Evolutionary conservation across 345 rosid genomes (phyloP).

Genomic region (Microcos paniculata): DNA sequence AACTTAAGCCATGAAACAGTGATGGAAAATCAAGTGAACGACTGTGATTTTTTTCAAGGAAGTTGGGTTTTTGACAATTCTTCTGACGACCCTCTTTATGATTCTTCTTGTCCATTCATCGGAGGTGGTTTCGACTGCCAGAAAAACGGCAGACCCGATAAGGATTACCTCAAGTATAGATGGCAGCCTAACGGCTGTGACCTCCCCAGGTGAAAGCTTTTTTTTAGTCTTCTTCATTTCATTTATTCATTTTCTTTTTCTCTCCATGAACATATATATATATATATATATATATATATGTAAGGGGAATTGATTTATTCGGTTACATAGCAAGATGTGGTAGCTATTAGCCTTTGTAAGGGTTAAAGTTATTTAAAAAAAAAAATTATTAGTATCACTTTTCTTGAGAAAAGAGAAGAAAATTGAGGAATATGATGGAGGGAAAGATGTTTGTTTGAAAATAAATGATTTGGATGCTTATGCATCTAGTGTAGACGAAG

Average conservation of each 20-base stretch:
- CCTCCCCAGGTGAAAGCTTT: constrained; percentile 38
- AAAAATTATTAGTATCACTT: too few relatives aligned
- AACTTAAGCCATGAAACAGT: neutral
- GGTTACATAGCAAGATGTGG: too few relatives aligned
- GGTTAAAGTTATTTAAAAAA: too few relatives aligned
- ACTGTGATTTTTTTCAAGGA: constrained; percentile 11
- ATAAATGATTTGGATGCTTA: too few relatives aligned
- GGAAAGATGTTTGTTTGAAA: too few relatives aligned
- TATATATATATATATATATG: too few relatives aligned
- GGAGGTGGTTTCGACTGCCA: constrained; percentile 45
- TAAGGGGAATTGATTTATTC: too few relatives aligned
- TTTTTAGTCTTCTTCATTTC: neutral
- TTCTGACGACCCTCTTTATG: constrained; percentile 1
- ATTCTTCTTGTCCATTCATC: constrained; percentile 44
- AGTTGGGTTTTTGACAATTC: constrained; percentile 15
- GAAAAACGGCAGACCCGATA: constrained; percentile 45
- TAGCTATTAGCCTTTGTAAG: too few relatives aligned
- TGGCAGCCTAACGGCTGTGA: constrained; percentile 50
- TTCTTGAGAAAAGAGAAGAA: neutral
- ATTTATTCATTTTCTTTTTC: too few relatives aligned
- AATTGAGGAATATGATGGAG: neutral
- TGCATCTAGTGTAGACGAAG: neutral
- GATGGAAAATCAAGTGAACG: neutral
- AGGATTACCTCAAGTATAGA: constrained; percentile 41
- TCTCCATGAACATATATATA: too few relatives aligned